A percentile compares a stretch with the other conserved stretches of the same genome.
phyloP scores from a whole-genome alignment of 306 rosid species.

The Cucurbita ficifolia region DNA sequence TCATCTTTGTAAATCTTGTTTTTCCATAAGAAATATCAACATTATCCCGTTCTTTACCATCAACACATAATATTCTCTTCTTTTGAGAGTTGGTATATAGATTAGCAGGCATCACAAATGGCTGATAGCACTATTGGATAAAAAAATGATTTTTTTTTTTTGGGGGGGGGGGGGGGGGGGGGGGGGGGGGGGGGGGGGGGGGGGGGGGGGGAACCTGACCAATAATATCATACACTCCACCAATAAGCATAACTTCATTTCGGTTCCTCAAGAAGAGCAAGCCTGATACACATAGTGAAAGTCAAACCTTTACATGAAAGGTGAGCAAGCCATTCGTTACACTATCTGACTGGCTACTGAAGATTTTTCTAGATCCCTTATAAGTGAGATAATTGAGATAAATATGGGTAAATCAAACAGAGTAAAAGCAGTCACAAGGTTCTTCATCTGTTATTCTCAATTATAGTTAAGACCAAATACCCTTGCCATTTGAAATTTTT shows the following conservation, averaged over 20 bases:
- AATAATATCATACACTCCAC: neutral
- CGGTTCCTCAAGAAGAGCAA: neutral
- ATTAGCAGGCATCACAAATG: neutral
- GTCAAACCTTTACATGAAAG: too few species aligned
- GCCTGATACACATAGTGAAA: neutral
- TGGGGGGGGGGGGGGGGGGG: too few species aligned
- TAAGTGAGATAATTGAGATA: neutral
- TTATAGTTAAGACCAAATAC: neutral
- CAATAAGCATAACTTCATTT: neutral
- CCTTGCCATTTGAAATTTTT: neutral
- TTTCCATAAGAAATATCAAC: neutral
- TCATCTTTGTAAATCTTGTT: constrained; percentile 6
- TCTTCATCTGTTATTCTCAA: neutral
- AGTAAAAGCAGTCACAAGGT: neutral
- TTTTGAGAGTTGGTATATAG: neutral
- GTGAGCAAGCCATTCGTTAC: neutral
- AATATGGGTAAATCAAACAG: neutral
- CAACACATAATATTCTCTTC: neutral
- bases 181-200: too few species aligned
- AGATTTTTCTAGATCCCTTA: neutral
- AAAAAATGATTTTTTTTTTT: too few species aligned
- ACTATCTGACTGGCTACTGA: neutral
- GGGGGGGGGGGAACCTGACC: too few species aligned
- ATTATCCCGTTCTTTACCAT: neutral
- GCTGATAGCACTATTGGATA: neutral